Base-by-base conservation (phyloP, 345 rosid genomes). In the Hevea brasiliensis region DNA sequence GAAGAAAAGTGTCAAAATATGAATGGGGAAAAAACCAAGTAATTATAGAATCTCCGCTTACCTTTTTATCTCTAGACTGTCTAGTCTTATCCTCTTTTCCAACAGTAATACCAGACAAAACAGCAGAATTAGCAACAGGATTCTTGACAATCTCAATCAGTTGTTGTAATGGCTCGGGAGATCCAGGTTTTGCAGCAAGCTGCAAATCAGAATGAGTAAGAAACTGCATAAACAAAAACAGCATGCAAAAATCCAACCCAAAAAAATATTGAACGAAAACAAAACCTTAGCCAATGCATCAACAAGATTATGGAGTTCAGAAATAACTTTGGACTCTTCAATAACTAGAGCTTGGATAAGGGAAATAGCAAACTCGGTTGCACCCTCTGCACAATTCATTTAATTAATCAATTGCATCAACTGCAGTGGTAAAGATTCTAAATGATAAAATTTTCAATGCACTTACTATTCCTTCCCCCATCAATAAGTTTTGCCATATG, bases 401-500 rank as follows among this genome's bases (percentile, higher is more conserved):
- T 18, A 77, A 51, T 44, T 60, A 61, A 68, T 79, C 20, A 78
- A 48, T 62, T 15, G 23, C 14, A 37, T 32, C 3, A 71, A 27
- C 2, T 32, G 37, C 37, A 32, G 7, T 27, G 29, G 1, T n/a
- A 40, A 3, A 8, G 41, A 72, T n/a, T 35, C 45, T 8, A 47
- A 64, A 57, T 1, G 47, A 51, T 12, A 61, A 64, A 72, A 60
- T 54, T 66, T 24, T 66, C 35, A 40, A 20, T 56, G 37, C 55
- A 83, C 96, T 44, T 89, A 92, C 99, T 95, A 75, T 95, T 89
- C 81, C 90, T 87, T 78, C 99, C 99, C 50, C 98, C 97, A 75
- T 95, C 99, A 68, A 92, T 89, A 79, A 84, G 93, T 77, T 95
- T 92, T 27, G 98, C 96, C 90, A 95, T 91, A 75, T 89, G 96